Evolutionary conservation across 202 grass and related monocot genomes (phyloP).

Genomic region (Schoenoplectus triqueter): DNA sequence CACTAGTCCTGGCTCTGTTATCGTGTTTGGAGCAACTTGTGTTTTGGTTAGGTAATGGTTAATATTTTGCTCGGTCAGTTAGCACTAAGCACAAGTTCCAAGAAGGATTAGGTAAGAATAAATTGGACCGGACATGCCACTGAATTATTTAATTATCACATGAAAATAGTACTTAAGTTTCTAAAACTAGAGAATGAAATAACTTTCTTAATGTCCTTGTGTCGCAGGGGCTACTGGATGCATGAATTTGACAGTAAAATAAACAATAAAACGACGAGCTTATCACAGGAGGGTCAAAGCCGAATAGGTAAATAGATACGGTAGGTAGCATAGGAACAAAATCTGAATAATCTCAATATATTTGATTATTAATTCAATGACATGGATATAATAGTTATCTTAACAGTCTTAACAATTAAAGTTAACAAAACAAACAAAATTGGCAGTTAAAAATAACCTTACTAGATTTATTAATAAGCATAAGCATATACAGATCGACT

Average conservation of each 20-base stretch:
- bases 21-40: conserved; percentile 19
- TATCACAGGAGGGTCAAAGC: neutral
- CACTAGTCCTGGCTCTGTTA: neutral
- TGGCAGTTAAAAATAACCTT: too few species aligned
- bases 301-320: neutral
- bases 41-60: conserved; percentile 12
- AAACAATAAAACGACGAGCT: neutral
- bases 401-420: too few species aligned
- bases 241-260: too few species aligned
- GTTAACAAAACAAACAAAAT: too few species aligned
- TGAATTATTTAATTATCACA: neutral
- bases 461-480: too few species aligned
- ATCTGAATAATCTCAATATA: too few species aligned
- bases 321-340: conserved; percentile 1
- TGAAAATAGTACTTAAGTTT: neutral
- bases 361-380: too few species aligned
- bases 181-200: conserved; percentile 5
- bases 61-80: conserved; percentile 20
- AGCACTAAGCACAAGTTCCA: conserved; percentile 4
- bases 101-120: neutral
- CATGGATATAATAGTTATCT: too few species aligned
- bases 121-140: neutral
- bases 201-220: neutral
- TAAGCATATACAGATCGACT: too few species aligned
- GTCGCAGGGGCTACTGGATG: neutral